A percentile compares a stretch with the other conserved stretches of the same genome.
phyloP scores from a whole-genome alignment of 768 basidiomycete species.

The Fistulinella prunicolor region DNA sequence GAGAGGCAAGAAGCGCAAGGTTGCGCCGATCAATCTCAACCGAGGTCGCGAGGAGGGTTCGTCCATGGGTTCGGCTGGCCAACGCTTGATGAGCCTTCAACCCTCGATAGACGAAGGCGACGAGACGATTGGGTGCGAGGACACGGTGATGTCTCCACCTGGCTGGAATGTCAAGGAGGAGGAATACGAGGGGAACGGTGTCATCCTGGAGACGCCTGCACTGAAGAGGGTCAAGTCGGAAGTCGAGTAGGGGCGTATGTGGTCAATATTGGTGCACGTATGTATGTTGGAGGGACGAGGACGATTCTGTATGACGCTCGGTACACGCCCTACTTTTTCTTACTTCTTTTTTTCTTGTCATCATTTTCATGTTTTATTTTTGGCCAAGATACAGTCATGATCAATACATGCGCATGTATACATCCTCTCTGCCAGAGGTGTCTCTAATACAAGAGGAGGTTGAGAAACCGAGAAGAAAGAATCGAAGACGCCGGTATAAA shows the following conservation, averaged over 20 bases:
- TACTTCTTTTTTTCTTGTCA: constrained; percentile 2
- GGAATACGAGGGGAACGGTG: constrained; percentile 27
- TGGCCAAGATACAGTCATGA: constrained; percentile 20
- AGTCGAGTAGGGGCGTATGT: constrained; percentile 9
- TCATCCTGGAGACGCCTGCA: constrained; percentile 21
- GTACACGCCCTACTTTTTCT: background rate
- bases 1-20: constrained; percentile 34
- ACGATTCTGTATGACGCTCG: background rate
- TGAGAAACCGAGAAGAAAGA: background rate
- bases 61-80: constrained; percentile 12
- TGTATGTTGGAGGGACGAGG: background rate
- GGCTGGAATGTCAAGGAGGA: constrained; percentile 21
- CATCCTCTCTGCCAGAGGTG: constrained; percentile 10
- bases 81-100: constrained; percentile 14
- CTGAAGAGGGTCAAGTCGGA: constrained; percentile 26
- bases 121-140: constrained; percentile 26
- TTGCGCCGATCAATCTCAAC: constrained; percentile 18
- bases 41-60: constrained; percentile 13
- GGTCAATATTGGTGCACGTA: background rate
- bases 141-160: constrained; percentile 11
- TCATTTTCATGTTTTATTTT: constrained; percentile 5
- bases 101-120: constrained; percentile 41
- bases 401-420: constrained; percentile 22
- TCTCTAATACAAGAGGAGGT: constrained; percentile 12
- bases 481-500: constrained; percentile 26